Evolutionary conservation across 2,329 filamentous ascomycete genomes (phyloP), one percentile per base, ranked within the genome.

Genomic region (Hymenotorrendiella dingleyae): DNA sequence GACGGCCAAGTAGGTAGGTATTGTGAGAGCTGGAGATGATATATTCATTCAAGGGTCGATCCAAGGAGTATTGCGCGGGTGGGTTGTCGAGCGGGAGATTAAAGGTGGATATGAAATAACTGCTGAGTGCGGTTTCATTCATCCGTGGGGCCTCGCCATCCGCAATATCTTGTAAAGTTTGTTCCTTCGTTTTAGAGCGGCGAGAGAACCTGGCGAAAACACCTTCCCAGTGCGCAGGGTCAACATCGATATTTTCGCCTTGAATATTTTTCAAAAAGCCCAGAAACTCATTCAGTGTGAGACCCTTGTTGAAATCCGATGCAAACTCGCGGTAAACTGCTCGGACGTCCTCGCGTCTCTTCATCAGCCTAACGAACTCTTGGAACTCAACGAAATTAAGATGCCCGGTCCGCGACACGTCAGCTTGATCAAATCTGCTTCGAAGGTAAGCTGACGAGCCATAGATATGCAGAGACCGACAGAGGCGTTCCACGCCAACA

Each of bases 21-120:
- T 98, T 98, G 72, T 98, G 93, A 1, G 93, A 97, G 68, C 90
- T 96, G 1, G 91, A 97, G 53, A 98, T 93, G 69, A 89, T 96
- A 65, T 98, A 98, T 61, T 97, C 91, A 61, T 94, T 95, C 62
- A 97, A 70, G 0, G 93, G 93, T 19, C 86, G 80, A 59, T 94
- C 81, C 42, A 96, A 78, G 5, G 70, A 70, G 42, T 80, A 78
- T 21, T 78, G 67, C 10, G 75, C 65, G n/a, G 78, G 74, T 47
- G 76, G 72, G 30, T 76, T 74, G 21, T 74, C 67, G 30, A 88
- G 74, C 2, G 85, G 73, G 2, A 78, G 72, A 58, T 94, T 94
- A 54, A 80, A 74, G 33, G 77, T 76, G 0, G 87, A 94, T 11
- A 81, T 77, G 10, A 95, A 68, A 57, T 84, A 94, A 9, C 78